Conservation (phyloP, 345 rosid species). For the Dipteronia sinensis region DNA sequence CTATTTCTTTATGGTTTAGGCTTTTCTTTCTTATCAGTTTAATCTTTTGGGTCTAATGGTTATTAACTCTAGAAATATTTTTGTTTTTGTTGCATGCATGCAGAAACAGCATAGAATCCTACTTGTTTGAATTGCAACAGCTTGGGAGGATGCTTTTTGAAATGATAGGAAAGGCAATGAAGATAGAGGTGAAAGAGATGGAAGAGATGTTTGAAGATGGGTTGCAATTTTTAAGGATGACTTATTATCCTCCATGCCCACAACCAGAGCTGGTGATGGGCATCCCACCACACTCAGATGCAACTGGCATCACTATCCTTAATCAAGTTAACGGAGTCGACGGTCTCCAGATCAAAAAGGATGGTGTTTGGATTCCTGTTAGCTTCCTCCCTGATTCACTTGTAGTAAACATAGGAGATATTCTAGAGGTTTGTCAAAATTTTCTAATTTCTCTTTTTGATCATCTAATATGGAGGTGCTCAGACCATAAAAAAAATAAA, state of each 20-base stretch:
- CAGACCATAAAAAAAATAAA: too few species aligned
- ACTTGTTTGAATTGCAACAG: constrained; percentile 28
- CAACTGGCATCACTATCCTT: constrained; percentile 20
- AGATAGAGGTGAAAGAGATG: constrained; percentile 24
- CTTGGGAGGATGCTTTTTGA: constrained; percentile 32
- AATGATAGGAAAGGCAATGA: constrained; percentile 25
- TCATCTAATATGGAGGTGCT: too few species aligned
- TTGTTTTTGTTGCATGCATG: not conserved
- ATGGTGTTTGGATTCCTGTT: constrained; percentile 20
- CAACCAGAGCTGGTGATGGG: constrained; percentile 26
- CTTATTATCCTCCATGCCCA: constrained; percentile 28
- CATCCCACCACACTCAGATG: constrained; percentile 19
- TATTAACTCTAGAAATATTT: too few species aligned
- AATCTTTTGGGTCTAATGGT: too few species aligned
- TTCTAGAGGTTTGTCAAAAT: constrained; percentile 7
- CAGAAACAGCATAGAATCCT: constrained; percentile 35
- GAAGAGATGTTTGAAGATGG: constrained; percentile 42
- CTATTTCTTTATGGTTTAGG: too few species aligned
- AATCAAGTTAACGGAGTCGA: constrained; percentile 23
- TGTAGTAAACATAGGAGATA: constrained; percentile 20
- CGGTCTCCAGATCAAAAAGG: constrained; percentile 24
- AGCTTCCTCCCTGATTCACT: constrained; percentile 10
- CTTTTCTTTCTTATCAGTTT: too few species aligned
- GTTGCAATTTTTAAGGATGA: constrained; percentile 36
- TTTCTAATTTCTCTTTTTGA: not conserved